Base-by-base conservation (phyloP, 2,329 filamentous ascomycete species). In the Colletotrichum lentis region DNA sequence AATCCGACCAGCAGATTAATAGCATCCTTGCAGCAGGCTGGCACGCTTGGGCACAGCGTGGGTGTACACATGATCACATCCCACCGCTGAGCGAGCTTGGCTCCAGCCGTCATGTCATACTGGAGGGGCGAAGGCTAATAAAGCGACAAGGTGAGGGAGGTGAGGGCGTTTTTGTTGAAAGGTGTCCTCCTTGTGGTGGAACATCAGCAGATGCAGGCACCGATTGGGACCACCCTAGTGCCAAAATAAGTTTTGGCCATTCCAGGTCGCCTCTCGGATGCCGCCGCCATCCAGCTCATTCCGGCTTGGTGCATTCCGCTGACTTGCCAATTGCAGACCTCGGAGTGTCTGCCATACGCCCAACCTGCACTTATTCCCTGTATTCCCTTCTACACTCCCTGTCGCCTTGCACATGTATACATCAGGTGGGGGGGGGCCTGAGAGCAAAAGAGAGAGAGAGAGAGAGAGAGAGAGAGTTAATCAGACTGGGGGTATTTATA, bases 191-290 rank as follows among this genome's bases (percentile, higher is more conserved):
- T 68, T 58, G 47, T 53, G 57, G 64, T 56, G 63, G 63, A 66
- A 66, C 67, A 71, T 71, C 69, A 71, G 69, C 69, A 71, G 69
- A 71, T 71, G 47, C 56, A 62, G 49, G 68, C 49, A 54, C 61
- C 60, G 58, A 58, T 60, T 65, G 62, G 62, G 31, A 61, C 66
- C 66, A 69, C 47, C 44, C 53, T 61, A 61, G 50, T 62, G 62
- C 69, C 53, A 59, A 67, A 65, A 62, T 62, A 60, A 44, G 50
- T 37, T 55, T 35, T 61, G 41, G 50, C 54, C 58, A 55, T 58
- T 65, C 67, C 64, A 62, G 64, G 54, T 69, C 63, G 67, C 49
- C 64, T 69, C 52, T 63, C 57, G 67, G 67, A 67, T 69, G 46
- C 58, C 67, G 57, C 67, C 57, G 41, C 46, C 47, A 66, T 50